A percentile compares a stretch with the other conserved stretches of the same genome.
Evolutionary conservation across 2,329 filamentous ascomycete genomes (phyloP).

Genomic region (Epichloe aotearoae): DNA sequence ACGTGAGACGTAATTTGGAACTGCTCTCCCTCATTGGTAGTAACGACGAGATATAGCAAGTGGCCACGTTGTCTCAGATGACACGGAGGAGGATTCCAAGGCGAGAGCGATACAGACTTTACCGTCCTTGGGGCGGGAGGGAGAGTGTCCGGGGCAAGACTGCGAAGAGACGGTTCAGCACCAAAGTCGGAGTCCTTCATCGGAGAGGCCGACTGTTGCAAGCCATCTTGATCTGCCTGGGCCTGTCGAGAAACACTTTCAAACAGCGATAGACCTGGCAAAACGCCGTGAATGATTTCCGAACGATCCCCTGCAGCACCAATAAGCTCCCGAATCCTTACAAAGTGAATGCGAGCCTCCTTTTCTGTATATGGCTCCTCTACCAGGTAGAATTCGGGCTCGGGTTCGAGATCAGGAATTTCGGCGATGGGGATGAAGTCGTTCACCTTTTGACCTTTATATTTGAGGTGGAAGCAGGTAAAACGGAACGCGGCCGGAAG

Average conservation of each 20-base stretch:
- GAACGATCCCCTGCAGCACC: conserved; percentile 82
- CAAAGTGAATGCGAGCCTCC: conserved; percentile 87
- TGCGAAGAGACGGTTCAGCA: conserved; percentile 51
- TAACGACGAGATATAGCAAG: conserved; percentile 76
- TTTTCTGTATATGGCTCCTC: conserved; percentile 98
- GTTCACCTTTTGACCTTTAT: conserved; percentile 79
- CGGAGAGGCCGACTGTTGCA: conserved; percentile 18
- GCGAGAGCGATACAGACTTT: conserved; percentile 75
- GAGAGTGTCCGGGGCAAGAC: conserved; percentile 54
- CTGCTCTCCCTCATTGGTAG: conserved; percentile 89
- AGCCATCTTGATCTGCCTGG: conserved; percentile 23
- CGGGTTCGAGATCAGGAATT: conserved; percentile 61
- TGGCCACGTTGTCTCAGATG: conserved; percentile 85
- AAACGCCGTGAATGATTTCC: conserved; percentile 74
- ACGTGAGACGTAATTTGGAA: conserved; percentile 88
- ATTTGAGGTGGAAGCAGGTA: conserved; percentile 96
- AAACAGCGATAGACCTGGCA: conserved; percentile 75
- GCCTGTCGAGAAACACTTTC: conserved; percentile 53
- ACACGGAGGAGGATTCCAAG: conserved; percentile 94
- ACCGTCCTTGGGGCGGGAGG: conserved; percentile 74
- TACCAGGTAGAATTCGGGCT: conserved; percentile 68
- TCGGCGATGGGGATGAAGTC: conserved; percentile 90
- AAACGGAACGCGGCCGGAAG: conserved; percentile 87
- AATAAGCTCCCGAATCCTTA: conserved; percentile 83
- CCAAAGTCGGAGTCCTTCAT: conserved; percentile 68